A percentile compares a stretch with the other conserved stretches of the same genome.
These are phyloP conservation scores for Alectoria sarmentosa DNA, from an alignment of 495 filamentous ascomycete genomes.

Conservation along the genomic window DNA sequence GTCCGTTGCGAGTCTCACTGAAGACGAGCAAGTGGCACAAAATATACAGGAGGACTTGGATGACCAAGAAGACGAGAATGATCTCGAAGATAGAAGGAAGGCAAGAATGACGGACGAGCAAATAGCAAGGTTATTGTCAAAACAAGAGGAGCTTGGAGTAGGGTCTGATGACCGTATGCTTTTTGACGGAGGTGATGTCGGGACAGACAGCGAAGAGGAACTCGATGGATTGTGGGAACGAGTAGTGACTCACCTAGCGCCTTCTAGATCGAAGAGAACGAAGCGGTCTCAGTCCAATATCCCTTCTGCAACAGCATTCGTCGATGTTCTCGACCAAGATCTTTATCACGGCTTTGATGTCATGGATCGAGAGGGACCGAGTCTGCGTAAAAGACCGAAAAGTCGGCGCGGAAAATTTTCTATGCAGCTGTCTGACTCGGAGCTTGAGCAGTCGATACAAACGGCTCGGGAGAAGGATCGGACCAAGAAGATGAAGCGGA, in stretches of 20 bases:
- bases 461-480: conserved; percentile 68
- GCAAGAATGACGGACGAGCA: conserved; percentile 47
- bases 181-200: conserved; percentile 35
- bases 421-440: conserved; percentile 64
- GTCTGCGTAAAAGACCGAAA: conserved; percentile 48
- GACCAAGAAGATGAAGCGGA: conserved; percentile 71
- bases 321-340: conserved; percentile 53
- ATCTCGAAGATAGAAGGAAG: conserved; percentile 23
- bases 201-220: conserved; percentile 17
- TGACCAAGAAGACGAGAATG: conserved; percentile 33
- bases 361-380: conserved; percentile 70
- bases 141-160: conserved; percentile 61
- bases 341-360: conserved; percentile 73
- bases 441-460: conserved; percentile 56
- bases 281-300: conserved; percentile 31
- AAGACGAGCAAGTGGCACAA: conserved; percentile 32
- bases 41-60: conserved; percentile 35
- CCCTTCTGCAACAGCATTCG: conserved; percentile 54
- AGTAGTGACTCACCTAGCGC: conserved; percentile 3
- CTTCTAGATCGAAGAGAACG: conserved; percentile 13
- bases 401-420: conserved; percentile 41
- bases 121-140: conserved; percentile 52
- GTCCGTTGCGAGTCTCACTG: conserved; percentile 25
- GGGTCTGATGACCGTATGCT: conserved; percentile 50
- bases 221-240: conserved; percentile 18